Percentiles rank a stretch among this genome's conserved stretches.
phyloP scores from a whole-genome alignment of 495 filamentous ascomycete genomes.

The Penicillium longicatenatum region DNA sequence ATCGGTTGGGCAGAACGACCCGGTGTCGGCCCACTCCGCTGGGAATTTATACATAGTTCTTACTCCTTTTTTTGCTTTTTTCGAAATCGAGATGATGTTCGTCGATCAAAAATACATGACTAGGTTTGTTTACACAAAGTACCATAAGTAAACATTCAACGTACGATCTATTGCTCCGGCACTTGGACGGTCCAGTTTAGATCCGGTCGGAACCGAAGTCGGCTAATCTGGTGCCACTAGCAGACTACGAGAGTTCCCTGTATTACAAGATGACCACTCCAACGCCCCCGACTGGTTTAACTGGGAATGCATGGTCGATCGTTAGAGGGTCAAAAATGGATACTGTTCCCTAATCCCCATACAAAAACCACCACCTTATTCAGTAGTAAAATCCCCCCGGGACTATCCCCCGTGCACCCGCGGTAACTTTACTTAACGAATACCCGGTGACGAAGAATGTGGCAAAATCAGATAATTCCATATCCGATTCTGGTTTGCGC shows the following conservation, averaged over 20 bases:
- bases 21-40: slow-evolving; percentile 10
- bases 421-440: background rate
- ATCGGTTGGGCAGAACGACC: slow-evolving; percentile 1
- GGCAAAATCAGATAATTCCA: slow-evolving; percentile 34
- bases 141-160: background rate
- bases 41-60: background rate
- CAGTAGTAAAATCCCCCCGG: slow-evolving; percentile 10
- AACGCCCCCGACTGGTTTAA: slow-evolving; percentile 10
- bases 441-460: slow-evolving; percentile 22
- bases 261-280: slow-evolving; percentile 7
- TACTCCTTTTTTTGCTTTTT: background rate
- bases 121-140: too few relatives aligned
- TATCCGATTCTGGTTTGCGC: slow-evolving; percentile 16
- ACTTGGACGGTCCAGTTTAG: slow-evolving; percentile 4
- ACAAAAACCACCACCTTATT: slow-evolving; percentile 3
- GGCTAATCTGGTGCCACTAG: background rate
- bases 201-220: slow-evolving; percentile 4
- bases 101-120: background rate
- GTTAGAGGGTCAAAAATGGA: slow-evolving; percentile 19
- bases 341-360: slow-evolving; percentile 15
- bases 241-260: background rate
- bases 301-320: slow-evolving; percentile 28
- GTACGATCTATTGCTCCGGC: background rate
- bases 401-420: background rate
- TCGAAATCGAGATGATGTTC: background rate